Evolutionary conservation across 108 stramenopile genomes (phyloP).

Genomic region (Cyclostephanos tholiformis): DNA sequence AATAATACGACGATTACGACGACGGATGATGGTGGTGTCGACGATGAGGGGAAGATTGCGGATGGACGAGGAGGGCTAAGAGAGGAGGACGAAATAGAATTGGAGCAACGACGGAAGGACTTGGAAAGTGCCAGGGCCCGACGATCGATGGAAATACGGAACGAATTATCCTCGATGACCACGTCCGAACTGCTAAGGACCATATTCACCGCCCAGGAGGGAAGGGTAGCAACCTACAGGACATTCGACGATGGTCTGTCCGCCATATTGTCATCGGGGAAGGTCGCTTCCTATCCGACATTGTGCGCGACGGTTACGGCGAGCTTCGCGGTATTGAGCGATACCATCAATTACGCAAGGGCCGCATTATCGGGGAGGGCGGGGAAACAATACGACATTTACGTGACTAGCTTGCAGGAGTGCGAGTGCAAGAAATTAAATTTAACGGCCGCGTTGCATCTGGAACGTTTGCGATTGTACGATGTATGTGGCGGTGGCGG

Average conservation of each 20-base stretch:
- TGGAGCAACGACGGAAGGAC: neutral
- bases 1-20: neutral
- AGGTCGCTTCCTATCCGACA: conserved; percentile 68
- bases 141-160: conserved; percentile 40
- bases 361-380: conserved; percentile 7
- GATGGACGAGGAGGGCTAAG: neutral
- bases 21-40: neutral
- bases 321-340: conserved; percentile 74
- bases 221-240: conserved; percentile 71
- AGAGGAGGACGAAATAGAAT: conserved; percentile 26
- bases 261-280: conserved; percentile 59
- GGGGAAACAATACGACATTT: conserved; percentile 25
- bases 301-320: conserved; percentile 75
- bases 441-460: conserved; percentile 78
- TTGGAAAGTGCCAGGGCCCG: conserved; percentile 49
- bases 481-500: conserved; percentile 27
- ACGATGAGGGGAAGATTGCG: neutral
- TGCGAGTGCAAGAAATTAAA: conserved; percentile 80
- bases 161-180: conserved; percentile 52
- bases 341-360: conserved; percentile 65
- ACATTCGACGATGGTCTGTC: conserved; percentile 61
- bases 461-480: conserved; percentile 71
- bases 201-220: conserved; percentile 66
- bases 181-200: conserved; percentile 51
- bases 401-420: conserved; percentile 57